Evolutionary conservation across 768 basidiomycete species (phyloP).

Genomic region (Tricholoma sp.): DNA sequence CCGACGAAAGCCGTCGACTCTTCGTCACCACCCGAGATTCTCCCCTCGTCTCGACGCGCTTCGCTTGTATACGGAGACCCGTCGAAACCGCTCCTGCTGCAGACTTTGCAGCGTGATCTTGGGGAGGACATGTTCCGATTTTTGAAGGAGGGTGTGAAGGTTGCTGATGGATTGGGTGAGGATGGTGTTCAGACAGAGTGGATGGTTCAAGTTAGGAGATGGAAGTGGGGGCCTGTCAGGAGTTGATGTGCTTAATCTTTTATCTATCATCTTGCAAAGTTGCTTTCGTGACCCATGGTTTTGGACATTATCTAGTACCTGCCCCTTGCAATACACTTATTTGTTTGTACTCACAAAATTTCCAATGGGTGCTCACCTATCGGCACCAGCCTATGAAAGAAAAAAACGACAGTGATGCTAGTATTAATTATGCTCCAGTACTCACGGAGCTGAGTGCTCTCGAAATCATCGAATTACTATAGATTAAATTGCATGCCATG

Average conservation of each 20-base stretch:
- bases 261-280: no score
- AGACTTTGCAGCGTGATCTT: slow-evolving; percentile 33
- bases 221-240: slow-evolving; percentile 31
- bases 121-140: slow-evolving; percentile 33
- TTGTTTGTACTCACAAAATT: no score
- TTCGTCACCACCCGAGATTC: not conserved
- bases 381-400: no score
- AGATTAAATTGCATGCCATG: no score
- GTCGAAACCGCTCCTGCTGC: slow-evolving; percentile 22
- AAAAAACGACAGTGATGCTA: no score
- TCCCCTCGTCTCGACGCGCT: slow-evolving; percentile 2
- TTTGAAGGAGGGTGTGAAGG: slow-evolving; percentile 31
- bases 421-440: no score
- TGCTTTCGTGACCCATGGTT: no score
- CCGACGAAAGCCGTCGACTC: not conserved
- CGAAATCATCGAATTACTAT: no score
- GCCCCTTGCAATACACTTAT: no score
- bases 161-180: slow-evolving; percentile 19
- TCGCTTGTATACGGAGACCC: slow-evolving; percentile 8
- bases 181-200: slow-evolving; percentile 26
- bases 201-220: slow-evolving; percentile 35
- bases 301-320: no score
- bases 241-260: not conserved
- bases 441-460: no score
- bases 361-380: no score